Evolutionary conservation across 371 early-diverging fungal genomes (phyloP), one percentile per base, ranked within the genome.

Genomic region (Circinella umbellata): DNA sequence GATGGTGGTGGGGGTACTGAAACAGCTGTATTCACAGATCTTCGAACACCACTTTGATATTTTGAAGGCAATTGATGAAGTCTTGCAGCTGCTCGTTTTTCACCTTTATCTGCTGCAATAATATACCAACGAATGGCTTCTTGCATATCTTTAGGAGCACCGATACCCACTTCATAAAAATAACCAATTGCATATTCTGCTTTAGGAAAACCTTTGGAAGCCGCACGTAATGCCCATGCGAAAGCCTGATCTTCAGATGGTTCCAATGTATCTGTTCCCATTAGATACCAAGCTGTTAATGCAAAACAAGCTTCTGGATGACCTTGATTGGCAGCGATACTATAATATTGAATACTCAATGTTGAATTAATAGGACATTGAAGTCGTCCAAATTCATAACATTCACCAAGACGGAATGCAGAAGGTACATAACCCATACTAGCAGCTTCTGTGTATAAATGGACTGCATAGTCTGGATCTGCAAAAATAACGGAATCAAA

Each of bases 131-230:
- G 77, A 69, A 86, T 76, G 6, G 97, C 96, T 64, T 87, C 86
- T 36, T 85, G 82, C 60, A 86, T 64, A 77, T 95, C 90, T 11
- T 72, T 79, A n/a, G 80, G 77, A 27, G 90, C 84, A 27, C 95
- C 94, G 67, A 96, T 91, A 18, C 95, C 96, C 69, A 91, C 85
- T 77, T 99, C 98, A 62, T 89, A 84, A 80, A 94, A 97, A 75
- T 97, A 95, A 4, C 96, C 99, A 73, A 99, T 90, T 7, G 96
- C 90, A 78, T 94, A 98, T 77, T 97, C 94, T 3, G 99, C 99
- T 76, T 92, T 93, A 17, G 96, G 89, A 20, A 95, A 68, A 0
- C 91, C 90, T 74, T 89, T 86, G 3, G 46, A 20, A 35, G 84
- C 78, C 18, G 99, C 96, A 62, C 88, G 87, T 60, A 88, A 82